A percentile compares a stretch with the other conserved stretches of the same genome.
phyloP scores from a whole-genome alignment of 1,284 basidiomycete genomes.

The Rhodotorula glutinis region DNA sequence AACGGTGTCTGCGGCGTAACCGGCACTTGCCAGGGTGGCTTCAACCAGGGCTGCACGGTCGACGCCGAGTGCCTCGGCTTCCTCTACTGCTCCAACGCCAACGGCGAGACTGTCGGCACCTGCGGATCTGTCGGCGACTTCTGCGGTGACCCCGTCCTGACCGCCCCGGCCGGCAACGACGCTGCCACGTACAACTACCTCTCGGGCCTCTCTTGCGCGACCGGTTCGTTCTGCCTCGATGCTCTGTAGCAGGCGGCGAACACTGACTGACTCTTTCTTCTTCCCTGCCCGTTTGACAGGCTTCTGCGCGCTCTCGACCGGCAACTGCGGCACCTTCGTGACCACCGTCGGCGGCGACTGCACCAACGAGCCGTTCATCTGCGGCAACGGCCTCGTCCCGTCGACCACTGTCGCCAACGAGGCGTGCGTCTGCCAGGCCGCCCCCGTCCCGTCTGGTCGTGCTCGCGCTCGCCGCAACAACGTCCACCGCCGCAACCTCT shows the following conservation, averaged over 20 bases:
- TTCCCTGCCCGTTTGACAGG: no score
- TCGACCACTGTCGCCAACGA: no score
- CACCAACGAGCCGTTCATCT: slow-evolving; percentile 9
- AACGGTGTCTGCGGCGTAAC: slow-evolving; percentile 11
- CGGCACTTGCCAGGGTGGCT: slow-evolving; percentile 23
- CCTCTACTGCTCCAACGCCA: slow-evolving; percentile 19
- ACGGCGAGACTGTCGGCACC: not conserved
- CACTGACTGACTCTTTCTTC: no score
- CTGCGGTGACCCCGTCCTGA: slow-evolving; percentile 15
- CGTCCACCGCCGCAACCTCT: slow-evolving; percentile 21
- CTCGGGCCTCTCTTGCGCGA: no score
- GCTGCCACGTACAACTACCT: no score
- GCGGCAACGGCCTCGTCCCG: not conserved
- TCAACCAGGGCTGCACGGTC: slow-evolving; percentile 12
- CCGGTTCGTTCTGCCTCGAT: no score
- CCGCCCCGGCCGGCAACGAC: no score
- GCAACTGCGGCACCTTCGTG: slow-evolving; percentile 4
- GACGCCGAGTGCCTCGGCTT: slow-evolving; percentile 17
- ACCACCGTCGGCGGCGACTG: slow-evolving; percentile 11
- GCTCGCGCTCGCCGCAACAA: slow-evolving; percentile 14
- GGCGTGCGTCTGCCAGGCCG: not conserved
- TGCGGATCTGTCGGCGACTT: slow-evolving; percentile 18
- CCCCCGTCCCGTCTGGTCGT: not conserved
- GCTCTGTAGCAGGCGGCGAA: no score
- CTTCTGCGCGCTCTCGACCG: slow-evolving; percentile 14